Evolutionary conservation across 2,329 filamentous ascomycete species (phyloP).

Genomic region (Cercospora sojina): DNA sequence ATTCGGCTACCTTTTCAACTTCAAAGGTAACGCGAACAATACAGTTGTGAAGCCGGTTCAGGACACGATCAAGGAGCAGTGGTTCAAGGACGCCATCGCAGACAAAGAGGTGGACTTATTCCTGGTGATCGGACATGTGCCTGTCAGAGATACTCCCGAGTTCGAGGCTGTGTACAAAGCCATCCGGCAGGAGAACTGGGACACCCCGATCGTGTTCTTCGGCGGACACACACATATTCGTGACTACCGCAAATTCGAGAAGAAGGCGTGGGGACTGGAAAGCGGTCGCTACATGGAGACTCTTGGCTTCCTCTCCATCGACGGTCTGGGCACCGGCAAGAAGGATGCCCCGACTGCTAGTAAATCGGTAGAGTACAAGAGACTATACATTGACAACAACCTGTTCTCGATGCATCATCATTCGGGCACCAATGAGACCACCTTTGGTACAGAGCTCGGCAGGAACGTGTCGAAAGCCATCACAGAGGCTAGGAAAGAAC

Average conservation of each 20-base stretch:
- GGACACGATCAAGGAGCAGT: conserved; percentile 75
- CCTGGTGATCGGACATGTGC: conserved; percentile 81
- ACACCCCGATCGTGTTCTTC: conserved; percentile 86
- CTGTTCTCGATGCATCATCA: conserved; percentile 81
- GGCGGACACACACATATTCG: conserved; percentile 88
- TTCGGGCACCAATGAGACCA: conserved; percentile 66
- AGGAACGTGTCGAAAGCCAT: conserved; percentile 71
- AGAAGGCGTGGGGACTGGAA: conserved; percentile 73
- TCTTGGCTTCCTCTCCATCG: conserved; percentile 86
- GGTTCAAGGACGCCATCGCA: conserved; percentile 85
- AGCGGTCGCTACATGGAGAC: conserved; percentile 94
- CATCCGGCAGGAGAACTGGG: conserved; percentile 73
- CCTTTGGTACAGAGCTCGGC: conserved; percentile 75
- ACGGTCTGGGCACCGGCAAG: conserved; percentile 56
- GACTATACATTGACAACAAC: conserved; percentile 93
- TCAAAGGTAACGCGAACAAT: conserved; percentile 86
- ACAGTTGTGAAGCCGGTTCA: conserved; percentile 78
- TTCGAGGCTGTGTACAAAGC: conserved; percentile 74
- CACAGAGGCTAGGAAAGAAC: conserved; percentile 62
- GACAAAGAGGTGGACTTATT: conserved; percentile 81
- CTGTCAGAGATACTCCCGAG: conserved; percentile 71
- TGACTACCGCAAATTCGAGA: conserved; percentile 78
- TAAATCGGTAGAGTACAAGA: conserved; percentile 60
- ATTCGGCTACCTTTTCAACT: conserved; percentile 95
- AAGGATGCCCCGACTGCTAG: conserved; percentile 36